These are phyloP conservation scores for Phytopythium boreale DNA, from an alignment of 352 stramenopile genomes.

Conservation along the genomic window DNA sequence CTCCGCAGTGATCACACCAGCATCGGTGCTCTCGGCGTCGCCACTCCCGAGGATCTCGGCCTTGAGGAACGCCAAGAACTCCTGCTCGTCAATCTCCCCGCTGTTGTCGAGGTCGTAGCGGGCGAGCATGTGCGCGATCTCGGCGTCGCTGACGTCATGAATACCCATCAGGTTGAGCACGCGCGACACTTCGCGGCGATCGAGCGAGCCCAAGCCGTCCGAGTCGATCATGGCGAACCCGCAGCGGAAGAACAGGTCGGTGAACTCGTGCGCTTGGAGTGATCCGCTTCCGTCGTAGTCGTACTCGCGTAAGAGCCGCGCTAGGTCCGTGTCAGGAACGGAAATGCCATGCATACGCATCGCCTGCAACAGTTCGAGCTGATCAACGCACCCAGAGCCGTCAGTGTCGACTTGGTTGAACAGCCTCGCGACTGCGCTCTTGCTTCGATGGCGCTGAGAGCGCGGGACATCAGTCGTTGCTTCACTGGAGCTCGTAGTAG, in stretches of 20 bases:
- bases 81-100: conserved; percentile 68
- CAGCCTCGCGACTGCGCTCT: conserved; percentile 23
- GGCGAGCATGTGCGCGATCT: conserved; percentile 45
- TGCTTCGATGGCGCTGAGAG: not conserved
- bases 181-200: conserved; percentile 41
- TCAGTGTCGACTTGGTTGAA: conserved; percentile 53
- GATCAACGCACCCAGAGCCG: conserved; percentile 41
- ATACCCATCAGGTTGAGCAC: conserved; percentile 57
- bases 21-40: conserved; percentile 5
- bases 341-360: conserved; percentile 32
- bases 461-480: not conserved
- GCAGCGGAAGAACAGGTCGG: conserved; percentile 53
- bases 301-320: conserved; percentile 37
- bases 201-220: conserved; percentile 50
- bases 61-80: conserved; percentile 80
- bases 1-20: not conserved
- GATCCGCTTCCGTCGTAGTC: conserved; percentile 51
- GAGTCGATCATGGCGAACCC: conserved; percentile 60
- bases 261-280: conserved; percentile 44
- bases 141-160: conserved; percentile 25
- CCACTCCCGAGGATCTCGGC: conserved; percentile 32
- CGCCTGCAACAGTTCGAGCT: conserved; percentile 28
- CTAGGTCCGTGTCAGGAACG: conserved; percentile 31
- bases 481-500: not conserved
- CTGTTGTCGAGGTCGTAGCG: conserved; percentile 68